A percentile compares a stretch with the other conserved stretches of the same genome.
These are phyloP conservation scores for Styphnolobium japonicum DNA, from an alignment of 306 rosid genomes.

Conservation along the genomic window DNA sequence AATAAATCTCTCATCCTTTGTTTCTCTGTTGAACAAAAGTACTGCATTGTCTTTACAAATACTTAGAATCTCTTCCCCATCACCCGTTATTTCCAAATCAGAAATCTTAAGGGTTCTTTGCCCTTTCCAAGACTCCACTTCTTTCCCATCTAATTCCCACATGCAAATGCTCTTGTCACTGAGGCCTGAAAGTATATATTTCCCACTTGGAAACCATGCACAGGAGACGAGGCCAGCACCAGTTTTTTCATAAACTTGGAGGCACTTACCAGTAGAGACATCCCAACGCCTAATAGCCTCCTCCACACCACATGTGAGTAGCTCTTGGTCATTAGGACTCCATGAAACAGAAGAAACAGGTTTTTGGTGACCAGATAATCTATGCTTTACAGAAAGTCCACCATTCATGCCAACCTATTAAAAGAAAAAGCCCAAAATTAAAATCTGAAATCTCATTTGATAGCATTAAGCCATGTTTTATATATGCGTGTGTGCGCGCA, in stretches of 20 bases:
- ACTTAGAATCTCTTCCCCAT: constrained; percentile 76
- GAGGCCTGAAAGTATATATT: constrained; percentile 73
- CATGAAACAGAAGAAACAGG: constrained; percentile 81
- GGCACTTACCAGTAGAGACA: constrained; percentile 83
- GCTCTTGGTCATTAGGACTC: constrained; percentile 86
- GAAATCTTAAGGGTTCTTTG: constrained; percentile 78
- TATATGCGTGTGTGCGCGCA: neutral
- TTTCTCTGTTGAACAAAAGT: constrained; percentile 73
- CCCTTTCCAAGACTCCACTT: constrained; percentile 94
- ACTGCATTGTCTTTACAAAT: constrained; percentile 62
- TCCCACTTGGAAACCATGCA: constrained; percentile 93
- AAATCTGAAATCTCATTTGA: neutral
- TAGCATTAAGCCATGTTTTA: neutral
- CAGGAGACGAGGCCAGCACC: constrained; percentile 76
- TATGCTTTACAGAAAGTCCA: constrained; percentile 64
- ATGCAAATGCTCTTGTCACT: constrained; percentile 90
- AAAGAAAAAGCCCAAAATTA: constrained; percentile 4
- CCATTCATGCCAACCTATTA: constrained; percentile 64
- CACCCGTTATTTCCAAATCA: constrained; percentile 75
- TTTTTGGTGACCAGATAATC: constrained; percentile 76
- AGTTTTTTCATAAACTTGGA: constrained; percentile 75
- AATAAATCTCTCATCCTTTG: constrained; percentile 69
- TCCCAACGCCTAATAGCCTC: constrained; percentile 92
- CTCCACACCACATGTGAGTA: constrained; percentile 94
- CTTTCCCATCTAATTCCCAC: constrained; percentile 95